Evolutionary conservation across 257 asterid species (phyloP).

Genomic region (Ligustrum vulgare): DNA sequence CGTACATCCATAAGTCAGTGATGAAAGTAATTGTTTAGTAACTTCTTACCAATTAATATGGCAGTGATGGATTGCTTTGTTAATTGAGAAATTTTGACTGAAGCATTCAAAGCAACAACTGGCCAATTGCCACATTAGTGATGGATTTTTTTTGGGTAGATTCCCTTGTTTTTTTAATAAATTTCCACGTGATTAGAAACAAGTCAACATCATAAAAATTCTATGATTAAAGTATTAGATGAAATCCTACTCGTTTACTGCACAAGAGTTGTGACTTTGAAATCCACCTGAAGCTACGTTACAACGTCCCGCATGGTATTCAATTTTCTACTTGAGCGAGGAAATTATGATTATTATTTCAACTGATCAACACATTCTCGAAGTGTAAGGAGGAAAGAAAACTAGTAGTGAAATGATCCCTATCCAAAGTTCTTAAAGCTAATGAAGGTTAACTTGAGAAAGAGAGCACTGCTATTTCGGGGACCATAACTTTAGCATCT

Average conservation of each 20-base stretch:
- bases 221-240: not conserved
- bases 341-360: not conserved
- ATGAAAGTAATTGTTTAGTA: not conserved
- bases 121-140: not conserved
- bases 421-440: not conserved
- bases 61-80: not conserved
- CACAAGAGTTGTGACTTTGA: not conserved
- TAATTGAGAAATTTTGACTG: not conserved
- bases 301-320: not conserved
- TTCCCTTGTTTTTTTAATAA: not conserved
- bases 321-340: not conserved
- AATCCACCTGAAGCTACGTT: not conserved
- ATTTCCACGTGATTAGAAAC: not conserved
- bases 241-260: not conserved
- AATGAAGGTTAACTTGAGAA: not conserved
- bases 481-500: not conserved
- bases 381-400: not conserved
- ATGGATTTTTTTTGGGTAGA: not conserved
- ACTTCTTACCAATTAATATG: slow-evolving; percentile 5
- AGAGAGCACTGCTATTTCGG: too few relatives aligned
- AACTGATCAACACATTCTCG: not conserved
- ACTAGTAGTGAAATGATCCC: not conserved
- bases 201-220: not conserved
- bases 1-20: not conserved
- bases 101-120: slow-evolving; percentile 8